These are phyloP conservation scores for Ophiostoma sp. DNA, from an alignment of 2,329 filamentous ascomycete species.

Conservation along the genomic window DNA sequence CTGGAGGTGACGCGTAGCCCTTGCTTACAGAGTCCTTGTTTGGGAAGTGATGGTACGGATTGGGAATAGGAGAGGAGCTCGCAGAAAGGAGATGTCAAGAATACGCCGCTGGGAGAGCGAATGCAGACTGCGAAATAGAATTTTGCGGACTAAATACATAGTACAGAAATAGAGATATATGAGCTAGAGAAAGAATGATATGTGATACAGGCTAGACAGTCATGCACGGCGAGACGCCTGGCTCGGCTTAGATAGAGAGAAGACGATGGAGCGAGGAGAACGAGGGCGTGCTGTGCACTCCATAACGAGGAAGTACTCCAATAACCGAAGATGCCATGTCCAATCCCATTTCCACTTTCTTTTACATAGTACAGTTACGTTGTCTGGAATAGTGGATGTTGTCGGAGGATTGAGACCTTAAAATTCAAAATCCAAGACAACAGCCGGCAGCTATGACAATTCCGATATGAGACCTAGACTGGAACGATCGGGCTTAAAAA, in stretches of 20 bases:
- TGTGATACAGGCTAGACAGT: background rate
- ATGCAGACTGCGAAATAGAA: background rate
- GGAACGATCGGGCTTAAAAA: background rate
- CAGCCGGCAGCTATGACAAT: background rate
- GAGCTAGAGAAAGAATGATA: background rate
- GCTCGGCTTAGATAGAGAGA: background rate
- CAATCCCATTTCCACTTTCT: too few relatives aligned
- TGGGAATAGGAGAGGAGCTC: background rate
- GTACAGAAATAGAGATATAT: background rate
- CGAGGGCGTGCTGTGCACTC: background rate
- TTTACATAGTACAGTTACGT: too few relatives aligned
- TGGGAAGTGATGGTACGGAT: background rate
- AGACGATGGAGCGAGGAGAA: background rate
- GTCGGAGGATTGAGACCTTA: background rate
- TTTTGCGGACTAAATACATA: background rate
- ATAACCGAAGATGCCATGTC: background rate
- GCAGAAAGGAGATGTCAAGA: background rate
- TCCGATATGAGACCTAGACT: background rate
- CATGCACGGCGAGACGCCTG: background rate
- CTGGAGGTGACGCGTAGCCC: conserved; percentile 6
- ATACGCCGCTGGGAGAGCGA: background rate
- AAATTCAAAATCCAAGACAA: background rate
- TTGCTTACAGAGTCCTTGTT: background rate
- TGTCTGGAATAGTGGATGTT: background rate
- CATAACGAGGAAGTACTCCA: background rate